These are phyloP conservation scores for Irpex sp. DNA, from an alignment of 1,284 basidiomycete genomes.

Conservation along the genomic window DNA sequence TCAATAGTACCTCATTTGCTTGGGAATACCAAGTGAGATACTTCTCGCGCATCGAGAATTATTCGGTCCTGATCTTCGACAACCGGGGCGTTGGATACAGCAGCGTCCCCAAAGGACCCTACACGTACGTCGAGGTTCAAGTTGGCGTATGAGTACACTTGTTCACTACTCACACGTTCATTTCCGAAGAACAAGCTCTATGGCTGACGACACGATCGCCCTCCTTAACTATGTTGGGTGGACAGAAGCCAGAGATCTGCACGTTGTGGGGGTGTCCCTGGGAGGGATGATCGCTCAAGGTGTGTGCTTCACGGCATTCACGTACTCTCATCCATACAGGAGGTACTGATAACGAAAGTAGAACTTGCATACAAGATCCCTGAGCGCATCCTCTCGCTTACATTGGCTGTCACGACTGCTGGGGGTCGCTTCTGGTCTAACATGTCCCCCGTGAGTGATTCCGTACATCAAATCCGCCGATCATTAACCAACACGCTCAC, in stretches of 20 bases:
- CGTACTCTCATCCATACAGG: background rate
- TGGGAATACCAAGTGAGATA: constrained; percentile 62
- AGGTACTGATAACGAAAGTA: constrained; percentile 19
- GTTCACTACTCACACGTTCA: background rate
- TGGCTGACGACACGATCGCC: constrained; percentile 75
- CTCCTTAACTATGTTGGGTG: constrained; percentile 64
- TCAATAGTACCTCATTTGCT: constrained; percentile 61
- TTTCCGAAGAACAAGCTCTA: constrained; percentile 56
- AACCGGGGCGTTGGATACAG: constrained; percentile 86
- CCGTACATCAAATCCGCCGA: background rate
- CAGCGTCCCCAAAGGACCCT: constrained; percentile 67
- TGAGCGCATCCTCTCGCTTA: constrained; percentile 61
- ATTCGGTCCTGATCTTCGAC: constrained; percentile 78
- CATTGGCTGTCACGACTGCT: constrained; percentile 68
- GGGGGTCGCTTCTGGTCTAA: constrained; percentile 57
- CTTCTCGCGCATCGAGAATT: constrained; percentile 46
- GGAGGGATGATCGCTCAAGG: constrained; percentile 88
- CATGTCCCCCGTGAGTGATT: constrained; percentile 46
- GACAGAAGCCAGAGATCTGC: constrained; percentile 51
- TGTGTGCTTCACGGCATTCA: constrained; percentile 19
- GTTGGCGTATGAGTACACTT: background rate
- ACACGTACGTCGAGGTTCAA: constrained; percentile 36
- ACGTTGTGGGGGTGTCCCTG: constrained; percentile 77
- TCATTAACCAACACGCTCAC: background rate
- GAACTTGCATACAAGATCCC: constrained; percentile 69